Conservation (phyloP, 495 filamentous ascomycete genomes). For the Pseudotulostoma volvatum region DNA sequence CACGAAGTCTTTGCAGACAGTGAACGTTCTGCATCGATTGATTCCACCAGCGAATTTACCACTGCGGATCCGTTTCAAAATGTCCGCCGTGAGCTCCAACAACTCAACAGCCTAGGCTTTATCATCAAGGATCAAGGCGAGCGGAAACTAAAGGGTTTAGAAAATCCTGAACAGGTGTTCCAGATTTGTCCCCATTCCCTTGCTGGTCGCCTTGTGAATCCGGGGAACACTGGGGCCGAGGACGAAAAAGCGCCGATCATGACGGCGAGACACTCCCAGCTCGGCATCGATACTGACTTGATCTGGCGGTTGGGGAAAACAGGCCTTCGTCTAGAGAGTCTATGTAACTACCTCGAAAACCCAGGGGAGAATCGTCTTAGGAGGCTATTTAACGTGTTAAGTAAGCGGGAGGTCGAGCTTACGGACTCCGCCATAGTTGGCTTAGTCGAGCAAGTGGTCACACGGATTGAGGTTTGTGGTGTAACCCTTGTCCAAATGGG, state of each 20-base stretch:
- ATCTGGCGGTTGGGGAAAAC: conserved; percentile 87
- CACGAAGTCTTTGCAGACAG: conserved; percentile 69
- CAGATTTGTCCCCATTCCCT: conserved; percentile 82
- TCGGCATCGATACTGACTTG: conserved; percentile 58
- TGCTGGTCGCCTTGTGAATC: conserved; percentile 55
- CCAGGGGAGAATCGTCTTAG: conserved; percentile 38
- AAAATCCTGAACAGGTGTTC: conserved; percentile 92
- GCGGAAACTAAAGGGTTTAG: conserved; percentile 83
- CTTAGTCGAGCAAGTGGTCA: conserved; percentile 86
- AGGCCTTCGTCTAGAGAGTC: conserved; percentile 74
- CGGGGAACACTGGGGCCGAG: conserved; percentile 29
- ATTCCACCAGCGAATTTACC: conserved; percentile 57
- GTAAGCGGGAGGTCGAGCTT: conserved; percentile 65
- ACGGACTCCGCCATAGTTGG: conserved; percentile 72
- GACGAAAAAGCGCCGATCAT: conserved; percentile 23
- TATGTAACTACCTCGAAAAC: conserved; percentile 73
- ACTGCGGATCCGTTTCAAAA: conserved; percentile 38
- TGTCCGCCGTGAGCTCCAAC: conserved; percentile 76
- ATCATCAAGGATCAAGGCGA: conserved; percentile 93
- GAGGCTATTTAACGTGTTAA: conserved; percentile 65
- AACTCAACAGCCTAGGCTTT: conserved; percentile 81
- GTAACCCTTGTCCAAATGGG: too few relatives aligned
- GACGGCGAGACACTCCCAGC: conserved; percentile 36
- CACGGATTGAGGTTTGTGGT: conserved; percentile 66
- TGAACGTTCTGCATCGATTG: conserved; percentile 49